Evolutionary conservation across 805 yeast genomes (phyloP).

Genomic region (Starmerella floris): DNA sequence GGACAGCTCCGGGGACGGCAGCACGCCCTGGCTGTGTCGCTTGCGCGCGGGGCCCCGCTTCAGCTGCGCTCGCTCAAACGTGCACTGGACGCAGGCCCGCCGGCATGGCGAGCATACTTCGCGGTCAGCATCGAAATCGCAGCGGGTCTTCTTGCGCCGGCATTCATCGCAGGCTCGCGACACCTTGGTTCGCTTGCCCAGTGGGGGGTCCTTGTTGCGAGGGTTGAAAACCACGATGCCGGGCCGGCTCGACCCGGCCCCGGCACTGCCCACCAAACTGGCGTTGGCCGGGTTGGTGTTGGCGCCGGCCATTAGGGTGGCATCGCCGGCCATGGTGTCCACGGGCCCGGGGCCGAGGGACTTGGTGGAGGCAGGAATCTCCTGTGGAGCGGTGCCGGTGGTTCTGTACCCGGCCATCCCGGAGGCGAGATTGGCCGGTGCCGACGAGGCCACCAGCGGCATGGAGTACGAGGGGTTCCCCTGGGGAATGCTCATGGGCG

Average conservation of each 20-base stretch:
- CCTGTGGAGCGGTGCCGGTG: neutral
- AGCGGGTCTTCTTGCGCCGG: slow-evolving; percentile 34
- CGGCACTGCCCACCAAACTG: too few relatives aligned
- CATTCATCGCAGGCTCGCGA: slow-evolving; percentile 28
- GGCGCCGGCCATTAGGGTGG: neutral
- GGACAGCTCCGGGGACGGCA: neutral
- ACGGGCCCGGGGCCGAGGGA: neutral
- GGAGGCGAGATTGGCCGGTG: neutral
- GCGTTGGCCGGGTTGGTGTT: neutral
- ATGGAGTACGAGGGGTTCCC: neutral
- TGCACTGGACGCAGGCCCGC: slow-evolving; percentile 39
- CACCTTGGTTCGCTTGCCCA: slow-evolving; percentile 21
- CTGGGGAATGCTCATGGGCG: neutral
- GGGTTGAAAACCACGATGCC: neutral
- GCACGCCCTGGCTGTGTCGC: slow-evolving; percentile 10
- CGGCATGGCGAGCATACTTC: slow-evolving; percentile 39
- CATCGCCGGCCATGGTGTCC: neutral
- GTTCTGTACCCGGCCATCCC: too few relatives aligned
- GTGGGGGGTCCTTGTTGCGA: slow-evolving; percentile 1
- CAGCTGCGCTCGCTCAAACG: slow-evolving; percentile 44
- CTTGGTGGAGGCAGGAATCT: neutral
- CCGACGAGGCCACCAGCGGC: neutral
- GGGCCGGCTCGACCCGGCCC: neutral
- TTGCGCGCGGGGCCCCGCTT: slow-evolving; percentile 54
- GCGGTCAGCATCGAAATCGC: slow-evolving; percentile 27